Conservation (phyloP, 2,329 filamentous ascomycete genomes). For the Macrophomina pseudophaseolina region DNA sequence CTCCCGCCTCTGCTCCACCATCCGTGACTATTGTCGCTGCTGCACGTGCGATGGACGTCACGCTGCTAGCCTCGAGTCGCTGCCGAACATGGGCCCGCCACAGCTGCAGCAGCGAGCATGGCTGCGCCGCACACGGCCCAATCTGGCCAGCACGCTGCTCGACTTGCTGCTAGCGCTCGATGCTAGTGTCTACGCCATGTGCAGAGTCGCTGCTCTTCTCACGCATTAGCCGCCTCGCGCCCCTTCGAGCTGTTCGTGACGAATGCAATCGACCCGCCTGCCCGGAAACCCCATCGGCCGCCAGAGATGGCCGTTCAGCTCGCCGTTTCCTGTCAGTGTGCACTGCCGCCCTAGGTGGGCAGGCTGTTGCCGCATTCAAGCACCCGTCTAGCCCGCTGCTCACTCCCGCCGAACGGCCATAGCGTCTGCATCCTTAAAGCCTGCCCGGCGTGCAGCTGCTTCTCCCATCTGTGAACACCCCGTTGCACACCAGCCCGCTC, state of each 20-base stretch:
- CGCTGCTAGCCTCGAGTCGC: constrained; percentile 1
- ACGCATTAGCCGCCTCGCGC: neutral
- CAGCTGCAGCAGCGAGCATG: neutral
- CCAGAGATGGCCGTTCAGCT: neutral
- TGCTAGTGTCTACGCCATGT: constrained; percentile 2
- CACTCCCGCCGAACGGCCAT: neutral
- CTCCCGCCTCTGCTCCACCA: neutral
- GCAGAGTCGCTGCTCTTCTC: neutral
- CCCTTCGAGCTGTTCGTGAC: no score
- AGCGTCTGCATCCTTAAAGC: constrained; percentile 2
- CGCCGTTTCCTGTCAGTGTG: constrained; percentile 17
- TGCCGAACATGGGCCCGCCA: neutral
- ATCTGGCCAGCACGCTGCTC: neutral
- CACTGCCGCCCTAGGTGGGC: neutral
- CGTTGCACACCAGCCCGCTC: neutral
- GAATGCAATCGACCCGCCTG: neutral
- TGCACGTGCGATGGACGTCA: neutral
- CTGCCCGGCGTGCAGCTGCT: constrained; percentile 1
- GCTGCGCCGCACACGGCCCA: neutral
- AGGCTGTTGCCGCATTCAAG: neutral
- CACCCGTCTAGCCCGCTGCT: neutral
- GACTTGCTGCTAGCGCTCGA: neutral
- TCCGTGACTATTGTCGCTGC: neutral
- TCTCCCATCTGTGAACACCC: neutral
- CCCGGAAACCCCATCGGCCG: neutral